A percentile compares a stretch with the other conserved stretches of the same genome.
Evolutionary conservation across 495 filamentous ascomycete genomes (phyloP).

Genomic region (Penicillium coffeae): DNA sequence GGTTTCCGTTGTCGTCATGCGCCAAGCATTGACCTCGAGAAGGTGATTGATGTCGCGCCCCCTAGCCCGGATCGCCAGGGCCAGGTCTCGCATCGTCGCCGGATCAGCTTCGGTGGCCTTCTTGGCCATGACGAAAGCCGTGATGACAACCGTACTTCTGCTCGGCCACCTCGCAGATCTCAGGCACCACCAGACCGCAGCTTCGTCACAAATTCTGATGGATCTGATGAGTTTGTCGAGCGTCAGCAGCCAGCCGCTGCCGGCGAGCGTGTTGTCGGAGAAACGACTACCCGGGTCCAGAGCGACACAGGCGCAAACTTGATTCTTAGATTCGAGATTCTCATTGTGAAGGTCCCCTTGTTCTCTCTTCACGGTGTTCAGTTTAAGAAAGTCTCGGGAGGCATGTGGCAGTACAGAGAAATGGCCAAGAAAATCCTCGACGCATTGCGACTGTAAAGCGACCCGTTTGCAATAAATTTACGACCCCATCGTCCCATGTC

Average conservation of each 20-base stretch:
- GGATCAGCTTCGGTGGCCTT: conserved; percentile 78
- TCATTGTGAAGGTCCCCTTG: conserved; percentile 96
- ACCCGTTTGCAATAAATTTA: background rate
- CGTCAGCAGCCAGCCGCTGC: conserved; percentile 29
- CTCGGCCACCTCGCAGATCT: conserved; percentile 31
- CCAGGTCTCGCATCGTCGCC: conserved; percentile 61
- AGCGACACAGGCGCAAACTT: conserved; percentile 77
- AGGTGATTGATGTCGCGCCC: conserved; percentile 55
- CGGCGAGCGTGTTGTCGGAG: conserved; percentile 58
- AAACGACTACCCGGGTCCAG: conserved; percentile 82
- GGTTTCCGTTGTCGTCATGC: conserved; percentile 86
- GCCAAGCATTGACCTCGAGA: conserved; percentile 84
- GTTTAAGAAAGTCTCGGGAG: conserved; percentile 94
- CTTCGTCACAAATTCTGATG: conserved; percentile 72
- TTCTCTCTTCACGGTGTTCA: conserved; percentile 93
- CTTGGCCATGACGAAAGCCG: conserved; percentile 56
- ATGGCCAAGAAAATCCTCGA: conserved; percentile 94
- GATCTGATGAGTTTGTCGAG: conserved; percentile 67
- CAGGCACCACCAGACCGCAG: conserved; percentile 60
- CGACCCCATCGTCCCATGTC: background rate
- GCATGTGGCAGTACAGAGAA: conserved; percentile 97
- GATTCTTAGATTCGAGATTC: conserved; percentile 87
- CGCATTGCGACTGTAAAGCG: conserved; percentile 68
- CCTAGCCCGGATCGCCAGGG: conserved; percentile 53
- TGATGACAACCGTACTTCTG: conserved; percentile 29